Base-by-base conservation (phyloP, 2,329 filamentous ascomycete species). In the Colletotrichum caudatum region DNA sequence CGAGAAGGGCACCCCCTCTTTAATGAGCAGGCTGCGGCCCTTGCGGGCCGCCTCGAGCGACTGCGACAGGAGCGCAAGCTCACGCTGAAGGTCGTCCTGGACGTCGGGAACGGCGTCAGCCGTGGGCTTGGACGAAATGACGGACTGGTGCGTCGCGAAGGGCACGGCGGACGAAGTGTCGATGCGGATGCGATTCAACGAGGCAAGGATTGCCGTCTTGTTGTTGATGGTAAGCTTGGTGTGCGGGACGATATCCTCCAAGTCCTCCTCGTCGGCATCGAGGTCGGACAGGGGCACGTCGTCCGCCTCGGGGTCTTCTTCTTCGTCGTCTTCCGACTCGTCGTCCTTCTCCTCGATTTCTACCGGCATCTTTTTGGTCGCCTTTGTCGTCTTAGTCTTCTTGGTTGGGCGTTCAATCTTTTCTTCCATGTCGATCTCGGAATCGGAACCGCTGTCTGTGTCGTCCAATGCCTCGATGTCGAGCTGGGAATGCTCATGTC, bases 211-310 rank as follows among this genome's bases (percentile, higher is more conserved):
- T 44, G 95, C 96, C 75, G 93, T 87, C 65, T 93, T 95, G 85
- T 99, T 99, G 88, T 99, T 98, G 85, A 98, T 98, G 64, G 95
- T 98, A 75, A 98, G 91, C 77, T 94, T 93, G 80, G 96, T 94
- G 83, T 97, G 93, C 20, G 94, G 94, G 73, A 97, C 90, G 51
- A 97, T 89, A 78, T 97, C 95, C 82, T 93, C 93, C 77, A 90
- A 92, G 77, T 97, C 94, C 74, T 93, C 93, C 26, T 93, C 94
- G 65, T 93, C 84, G 37, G 91, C 84, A 64, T 93, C 93, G 63
- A 96, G 91, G 77, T 98, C 95, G 41, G 94, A 97, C 74, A 97
- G 89, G 5, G 95, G 92, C 56, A 98, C 94, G 75, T 97, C 94
- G 75, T 96, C 94, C 56, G 95, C 93, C 5, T 94, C 92, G 29